phyloP scores from a whole-genome alignment of 75 land plant species.

The Adiantum capillusveneris region DNA sequence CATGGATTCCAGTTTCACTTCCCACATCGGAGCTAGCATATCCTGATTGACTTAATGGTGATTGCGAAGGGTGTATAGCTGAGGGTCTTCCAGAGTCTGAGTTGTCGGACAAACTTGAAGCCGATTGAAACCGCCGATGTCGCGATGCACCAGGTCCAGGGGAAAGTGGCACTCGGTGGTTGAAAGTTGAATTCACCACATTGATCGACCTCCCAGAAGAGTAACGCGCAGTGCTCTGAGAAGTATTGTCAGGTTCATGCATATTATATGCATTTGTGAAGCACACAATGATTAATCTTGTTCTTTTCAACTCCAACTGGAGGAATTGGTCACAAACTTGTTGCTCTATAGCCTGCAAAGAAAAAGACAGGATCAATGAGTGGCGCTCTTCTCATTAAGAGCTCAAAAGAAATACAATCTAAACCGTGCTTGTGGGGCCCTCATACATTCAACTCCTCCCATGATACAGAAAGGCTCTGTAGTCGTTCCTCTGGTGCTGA shows the following conservation, averaged over 20 bases:
- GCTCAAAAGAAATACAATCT: too few relatives aligned
- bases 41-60: conserved; percentile 25
- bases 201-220: conserved; percentile 4
- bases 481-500: conserved; percentile 57
- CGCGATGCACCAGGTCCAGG: neutral
- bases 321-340: conserved; percentile 65
- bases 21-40: conserved; percentile 37
- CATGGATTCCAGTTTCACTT: conserved; percentile 26
- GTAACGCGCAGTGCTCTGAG: conserved; percentile 36
- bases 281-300: conserved; percentile 74
- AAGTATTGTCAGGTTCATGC: conserved; percentile 32
- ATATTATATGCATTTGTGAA: conserved; percentile 51
- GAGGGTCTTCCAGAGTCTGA: conserved; percentile 31
- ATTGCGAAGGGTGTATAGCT: conserved; percentile 18
- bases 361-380: neutral
- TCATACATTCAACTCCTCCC: conserved; percentile 81
- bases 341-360: conserved; percentile 60
- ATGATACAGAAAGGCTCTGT: conserved; percentile 45
- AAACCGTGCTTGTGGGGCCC: neutral
- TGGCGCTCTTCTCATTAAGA: too few relatives aligned
- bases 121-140: conserved; percentile 19
- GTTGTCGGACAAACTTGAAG: conserved; percentile 36
- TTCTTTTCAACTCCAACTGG: conserved; percentile 67
- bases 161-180: neutral
- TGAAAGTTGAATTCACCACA: neutral